These are phyloP conservation scores for Meredithiella fracta DNA, from an alignment of 2,329 filamentous ascomycete species.

Conservation along the genomic window DNA sequence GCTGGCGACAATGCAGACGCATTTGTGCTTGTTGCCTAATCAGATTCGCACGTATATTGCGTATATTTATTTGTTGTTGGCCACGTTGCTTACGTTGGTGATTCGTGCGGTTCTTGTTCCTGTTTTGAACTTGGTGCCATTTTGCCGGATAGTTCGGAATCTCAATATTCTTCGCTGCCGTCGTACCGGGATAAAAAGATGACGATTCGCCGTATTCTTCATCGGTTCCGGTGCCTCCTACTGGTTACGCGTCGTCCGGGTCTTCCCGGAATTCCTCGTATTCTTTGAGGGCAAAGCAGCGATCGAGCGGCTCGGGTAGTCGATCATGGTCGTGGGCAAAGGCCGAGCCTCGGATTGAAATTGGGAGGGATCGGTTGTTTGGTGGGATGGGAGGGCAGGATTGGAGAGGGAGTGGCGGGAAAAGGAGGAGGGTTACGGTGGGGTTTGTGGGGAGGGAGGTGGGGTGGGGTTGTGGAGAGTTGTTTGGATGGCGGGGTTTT, in stretches of 20 bases:
- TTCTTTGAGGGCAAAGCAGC: slow-evolving; percentile 18
- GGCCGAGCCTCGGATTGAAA: slow-evolving; percentile 35
- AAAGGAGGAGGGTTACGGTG: slow-evolving; percentile 23
- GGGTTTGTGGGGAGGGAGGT: slow-evolving; percentile 42
- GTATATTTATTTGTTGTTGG: slow-evolving; percentile 49
- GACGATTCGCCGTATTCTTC: slow-evolving; percentile 19
- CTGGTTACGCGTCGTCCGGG: slow-evolving; percentile 17
- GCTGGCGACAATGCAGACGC: slow-evolving; percentile 58
- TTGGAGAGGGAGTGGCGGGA: slow-evolving; percentile 18
- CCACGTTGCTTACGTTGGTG: slow-evolving; percentile 33
- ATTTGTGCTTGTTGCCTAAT: slow-evolving; percentile 79
- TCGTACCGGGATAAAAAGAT: slow-evolving; percentile 41
- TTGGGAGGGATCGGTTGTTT: slow-evolving; percentile 31
- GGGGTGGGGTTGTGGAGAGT: slow-evolving; percentile 43
- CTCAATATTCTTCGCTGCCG: slow-evolving; percentile 23
- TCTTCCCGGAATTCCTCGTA: slow-evolving; percentile 15
- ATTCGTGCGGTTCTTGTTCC: slow-evolving; percentile 42
- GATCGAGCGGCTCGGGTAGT: not conserved
- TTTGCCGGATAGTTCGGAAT: slow-evolving; percentile 24
- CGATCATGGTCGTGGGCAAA: slow-evolving; percentile 29
- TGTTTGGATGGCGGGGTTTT: slow-evolving; percentile 44
- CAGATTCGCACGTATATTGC: slow-evolving; percentile 70
- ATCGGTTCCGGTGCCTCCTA: slow-evolving; percentile 21
- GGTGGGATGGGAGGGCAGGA: slow-evolving; percentile 6
- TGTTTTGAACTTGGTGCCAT: slow-evolving; percentile 35